Percentiles rank a stretch among this genome's conserved stretches.
phyloP scores from a whole-genome alignment of 768 basidiomycete species.

The Suillus paluster region DNA sequence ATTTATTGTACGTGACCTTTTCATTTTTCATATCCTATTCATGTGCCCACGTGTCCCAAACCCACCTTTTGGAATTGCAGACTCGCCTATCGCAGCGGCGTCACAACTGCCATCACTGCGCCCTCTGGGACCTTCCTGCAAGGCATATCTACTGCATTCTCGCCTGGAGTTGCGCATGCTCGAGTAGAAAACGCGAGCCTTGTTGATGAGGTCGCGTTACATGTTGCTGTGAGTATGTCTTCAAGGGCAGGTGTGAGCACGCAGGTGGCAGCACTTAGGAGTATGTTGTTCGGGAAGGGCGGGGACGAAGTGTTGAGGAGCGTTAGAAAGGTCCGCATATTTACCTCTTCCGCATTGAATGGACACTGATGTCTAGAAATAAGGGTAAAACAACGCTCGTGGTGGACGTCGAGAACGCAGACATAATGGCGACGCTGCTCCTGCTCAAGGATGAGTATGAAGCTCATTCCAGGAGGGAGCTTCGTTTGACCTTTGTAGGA shows the following conservation, averaged over 20 bases:
- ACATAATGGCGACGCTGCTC: conserved; percentile 73
- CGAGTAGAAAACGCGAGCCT: conserved; percentile 61
- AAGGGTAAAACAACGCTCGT: conserved; percentile 71
- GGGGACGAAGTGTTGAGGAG: conserved; percentile 32
- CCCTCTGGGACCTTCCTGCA: conserved; percentile 53
- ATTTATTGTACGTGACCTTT: conserved; percentile 62
- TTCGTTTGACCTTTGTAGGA: conserved; percentile 66
- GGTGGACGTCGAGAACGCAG: conserved; percentile 67
- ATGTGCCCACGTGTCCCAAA: background rate
- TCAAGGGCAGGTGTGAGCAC: conserved; percentile 60
- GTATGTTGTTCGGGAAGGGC: conserved; percentile 61
- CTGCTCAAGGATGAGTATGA: conserved; percentile 72
- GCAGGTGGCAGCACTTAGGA: conserved; percentile 64
- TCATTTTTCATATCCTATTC: background rate
- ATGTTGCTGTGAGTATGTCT: conserved; percentile 55
- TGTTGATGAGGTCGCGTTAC: conserved; percentile 64
- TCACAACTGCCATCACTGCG: conserved; percentile 62
- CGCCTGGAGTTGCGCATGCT: conserved; percentile 57
- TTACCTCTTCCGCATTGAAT: background rate
- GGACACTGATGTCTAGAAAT: background rate
- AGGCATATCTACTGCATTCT: conserved; percentile 67
- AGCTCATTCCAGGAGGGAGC: conserved; percentile 54
- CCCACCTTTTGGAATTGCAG: conserved; percentile 36
- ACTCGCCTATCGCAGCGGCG: conserved; percentile 67
- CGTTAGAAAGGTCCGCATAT: conserved; percentile 18